phyloP scores from a whole-genome alignment of 108 stramenopile species.

The Licmophora abbreviata region DNA sequence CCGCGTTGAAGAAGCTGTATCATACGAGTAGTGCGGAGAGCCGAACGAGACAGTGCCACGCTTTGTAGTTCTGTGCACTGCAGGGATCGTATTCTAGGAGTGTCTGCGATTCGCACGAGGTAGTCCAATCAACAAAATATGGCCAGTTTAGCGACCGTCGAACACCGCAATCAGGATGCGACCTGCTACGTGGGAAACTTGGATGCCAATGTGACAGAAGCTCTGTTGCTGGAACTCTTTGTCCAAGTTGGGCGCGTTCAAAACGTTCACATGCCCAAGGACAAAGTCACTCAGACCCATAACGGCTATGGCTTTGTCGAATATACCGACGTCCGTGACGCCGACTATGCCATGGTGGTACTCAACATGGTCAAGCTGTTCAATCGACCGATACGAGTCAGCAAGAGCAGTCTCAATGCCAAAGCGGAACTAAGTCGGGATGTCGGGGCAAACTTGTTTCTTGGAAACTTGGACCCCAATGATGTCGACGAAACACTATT shows the following conservation, averaged over 20 bases:
- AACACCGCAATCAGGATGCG: conserved; percentile 99
- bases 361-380: conserved; percentile 96
- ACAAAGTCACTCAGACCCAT: conserved; percentile 85
- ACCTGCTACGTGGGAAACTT: conserved; percentile 97
- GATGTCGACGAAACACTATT: conserved; percentile 97
- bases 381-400: conserved; percentile 85
- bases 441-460: conserved; percentile 97
- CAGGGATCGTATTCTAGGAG: too few relatives aligned
- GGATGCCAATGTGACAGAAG: conserved; percentile 80
- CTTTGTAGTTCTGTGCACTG: too few relatives aligned
- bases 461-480: conserved; percentile 90
- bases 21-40: too few relatives aligned
- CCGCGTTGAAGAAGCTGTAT: too few relatives aligned
- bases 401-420: conserved; percentile 83
- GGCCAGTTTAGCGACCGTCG: conserved; percentile 85
- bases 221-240: conserved; percentile 91
- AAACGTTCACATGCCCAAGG: conserved; percentile 97
- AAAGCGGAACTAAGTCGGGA: conserved; percentile 60
- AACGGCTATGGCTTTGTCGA: conserved; percentile 97
- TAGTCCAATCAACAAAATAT: conserved; percentile 28
- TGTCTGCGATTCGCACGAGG: too few relatives aligned
- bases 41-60: too few relatives aligned
- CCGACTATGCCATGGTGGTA: conserved; percentile 95
- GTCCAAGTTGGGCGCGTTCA: conserved; percentile 90
- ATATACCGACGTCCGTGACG: conserved; percentile 86